Evolutionary conservation across 257 asterid species (phyloP).

Genomic region (Solanum dulcamara): DNA sequence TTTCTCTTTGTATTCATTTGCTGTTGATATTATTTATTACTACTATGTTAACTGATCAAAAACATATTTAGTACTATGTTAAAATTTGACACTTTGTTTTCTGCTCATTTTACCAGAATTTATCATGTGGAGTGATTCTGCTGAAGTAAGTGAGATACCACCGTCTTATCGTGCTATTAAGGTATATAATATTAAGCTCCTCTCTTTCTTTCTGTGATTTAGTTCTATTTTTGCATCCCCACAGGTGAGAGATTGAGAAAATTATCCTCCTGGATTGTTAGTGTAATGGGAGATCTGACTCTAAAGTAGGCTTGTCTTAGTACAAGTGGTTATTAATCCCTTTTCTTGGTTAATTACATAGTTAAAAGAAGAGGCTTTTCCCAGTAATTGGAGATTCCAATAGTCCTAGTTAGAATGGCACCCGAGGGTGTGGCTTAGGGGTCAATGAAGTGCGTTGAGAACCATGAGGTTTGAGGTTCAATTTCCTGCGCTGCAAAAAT

Average conservation of each 20-base stretch:
- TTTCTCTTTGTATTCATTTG: not conserved
- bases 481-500: not conserved
- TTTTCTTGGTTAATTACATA: not conserved
- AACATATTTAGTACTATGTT: not conserved
- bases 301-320: not conserved
- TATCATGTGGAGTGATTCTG: not conserved
- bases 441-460: not conserved
- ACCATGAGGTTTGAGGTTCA: not conserved
- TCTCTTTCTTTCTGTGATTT: not conserved
- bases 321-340: not conserved
- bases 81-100: not conserved
- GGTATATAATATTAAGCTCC: not conserved
- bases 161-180: not conserved
- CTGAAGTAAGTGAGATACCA: not conserved
- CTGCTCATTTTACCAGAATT: not conserved
- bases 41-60: not conserved
- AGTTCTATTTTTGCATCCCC: not conserved
- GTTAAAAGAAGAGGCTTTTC: not conserved
- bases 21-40: not conserved
- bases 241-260: not conserved
- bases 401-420: not conserved
- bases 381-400: not conserved
- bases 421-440: not conserved
- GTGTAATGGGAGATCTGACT: not conserved
- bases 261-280: not conserved